Base-by-base conservation (phyloP, 768 basidiomycete species). In the Lepiota brunneoincarnata region DNA sequence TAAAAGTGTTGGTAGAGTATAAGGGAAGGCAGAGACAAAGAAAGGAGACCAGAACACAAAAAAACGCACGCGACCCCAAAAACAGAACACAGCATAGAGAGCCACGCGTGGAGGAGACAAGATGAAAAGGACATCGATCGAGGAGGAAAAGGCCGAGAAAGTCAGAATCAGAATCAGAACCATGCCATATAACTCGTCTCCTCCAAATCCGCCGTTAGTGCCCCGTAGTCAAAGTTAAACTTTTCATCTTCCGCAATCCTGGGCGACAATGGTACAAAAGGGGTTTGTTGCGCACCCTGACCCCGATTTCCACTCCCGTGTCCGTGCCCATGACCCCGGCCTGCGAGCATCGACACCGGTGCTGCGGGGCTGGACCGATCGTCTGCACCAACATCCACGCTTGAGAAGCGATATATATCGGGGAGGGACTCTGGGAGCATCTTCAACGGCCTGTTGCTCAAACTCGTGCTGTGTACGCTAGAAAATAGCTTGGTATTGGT, bases 171-270 rank as follows among this genome's bases (percentile, higher is more conserved):
- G 21, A 37, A 49, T 67, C 69, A 85, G 61, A 86, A 86, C 84
- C 84, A 86, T 20, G 83, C 82, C 84, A 86, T 85, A 63, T 82
- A 85, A 52, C 80, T 81, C 34, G 82, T 84, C 59, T 78, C 82
- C 59, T 80, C 80, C 55, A 81, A 68, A 42, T 79, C 76, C 42
- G 74, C 72, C 24, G 74, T 79, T 56, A 86, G 62, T 18, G 81
- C 83, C 4, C 84, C 84, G 60, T 83, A 75, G 56, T 84, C 83
- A 61, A 84, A 80, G 65, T 85, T 83, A 59, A 82, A 81, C 31
- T 74, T 75, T 54, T 76, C 75, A 51, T 80, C 76, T 58, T 78
- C 77, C 39, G 74, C 76, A 36, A 86, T 76, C 34, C 84, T 70
- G 6, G 80, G 77, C 6, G 72, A 67, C 7, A 72, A 73, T 2